Evolutionary conservation across 2,329 filamentous ascomycete species (phyloP).

Genomic region (Colletotrichum tanaceti): DNA sequence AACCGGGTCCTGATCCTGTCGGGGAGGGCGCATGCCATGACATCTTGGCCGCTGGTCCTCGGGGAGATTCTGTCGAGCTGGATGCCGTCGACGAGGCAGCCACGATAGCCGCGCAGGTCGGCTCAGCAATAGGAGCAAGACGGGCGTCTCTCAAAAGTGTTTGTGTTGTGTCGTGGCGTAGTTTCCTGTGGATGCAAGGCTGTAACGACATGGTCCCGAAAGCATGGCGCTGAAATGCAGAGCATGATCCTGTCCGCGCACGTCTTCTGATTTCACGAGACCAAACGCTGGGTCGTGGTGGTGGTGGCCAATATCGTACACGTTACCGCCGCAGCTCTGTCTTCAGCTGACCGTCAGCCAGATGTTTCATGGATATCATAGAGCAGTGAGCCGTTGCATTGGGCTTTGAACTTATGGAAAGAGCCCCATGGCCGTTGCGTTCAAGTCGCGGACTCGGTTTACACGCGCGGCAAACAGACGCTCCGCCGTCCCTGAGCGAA

Average conservation of each 20-base stretch:
- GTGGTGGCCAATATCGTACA: no score
- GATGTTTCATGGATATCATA: constrained; percentile 3
- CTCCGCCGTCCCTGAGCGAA: neutral
- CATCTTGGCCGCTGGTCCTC: constrained; percentile 13
- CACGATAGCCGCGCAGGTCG: constrained; percentile 4
- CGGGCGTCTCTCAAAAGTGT: constrained; percentile 49
- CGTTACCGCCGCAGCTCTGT: neutral
- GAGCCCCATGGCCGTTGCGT: neutral
- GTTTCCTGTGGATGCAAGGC: constrained; percentile 50
- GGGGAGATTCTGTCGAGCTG: constrained; percentile 24
- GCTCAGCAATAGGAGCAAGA: constrained; percentile 54
- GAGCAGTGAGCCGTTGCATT: neutral
- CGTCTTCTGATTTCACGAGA: neutral
- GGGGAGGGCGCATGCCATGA: constrained; percentile 8
- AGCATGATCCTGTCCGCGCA: constrained; percentile 42
- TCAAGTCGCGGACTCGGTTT: neutral
- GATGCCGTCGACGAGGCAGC: neutral
- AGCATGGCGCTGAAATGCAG: constrained; percentile 48
- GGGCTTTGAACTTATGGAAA: neutral
- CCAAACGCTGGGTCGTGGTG: neutral
- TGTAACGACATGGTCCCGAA: constrained; percentile 50
- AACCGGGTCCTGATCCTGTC: neutral
- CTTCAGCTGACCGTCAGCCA: neutral
- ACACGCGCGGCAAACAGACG: no score
- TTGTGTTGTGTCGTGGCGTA: constrained; percentile 50